Evolutionary conservation across 331 rosid genomes (phyloP).

Genomic region (Cydonia oblonga): DNA sequence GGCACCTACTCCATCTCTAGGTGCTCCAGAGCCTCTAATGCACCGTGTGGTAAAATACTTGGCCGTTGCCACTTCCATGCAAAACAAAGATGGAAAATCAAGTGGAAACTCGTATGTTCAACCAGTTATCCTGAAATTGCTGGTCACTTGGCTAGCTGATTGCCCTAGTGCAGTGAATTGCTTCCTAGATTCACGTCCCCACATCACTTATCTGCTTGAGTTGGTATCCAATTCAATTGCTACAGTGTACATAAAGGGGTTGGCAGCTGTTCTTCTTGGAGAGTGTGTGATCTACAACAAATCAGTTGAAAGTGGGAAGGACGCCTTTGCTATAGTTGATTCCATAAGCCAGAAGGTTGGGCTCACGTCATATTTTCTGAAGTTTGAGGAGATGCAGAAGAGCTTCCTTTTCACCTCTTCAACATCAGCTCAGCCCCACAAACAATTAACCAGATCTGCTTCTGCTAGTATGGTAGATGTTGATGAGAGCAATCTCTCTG

Average conservation of each 20-base stretch:
- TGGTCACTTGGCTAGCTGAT: constrained; percentile 74
- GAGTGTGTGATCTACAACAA: constrained; percentile 85
- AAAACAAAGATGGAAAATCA: constrained; percentile 62
- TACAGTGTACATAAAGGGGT: constrained; percentile 62
- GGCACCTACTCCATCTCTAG: constrained; percentile 63
- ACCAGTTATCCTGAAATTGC: constrained; percentile 63
- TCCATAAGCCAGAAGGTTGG: constrained; percentile 75
- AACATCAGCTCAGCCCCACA: constrained; percentile 35
- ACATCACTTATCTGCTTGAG: constrained; percentile 81
- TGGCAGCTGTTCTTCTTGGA: constrained; percentile 77
- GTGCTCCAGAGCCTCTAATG: constrained; percentile 71
- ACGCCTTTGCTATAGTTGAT: constrained; percentile 69
- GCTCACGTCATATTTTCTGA: constrained; percentile 65
- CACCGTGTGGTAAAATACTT: constrained; percentile 77
- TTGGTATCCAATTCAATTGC: constrained; percentile 57
- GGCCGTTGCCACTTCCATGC: constrained; percentile 78
- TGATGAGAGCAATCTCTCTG: constrained; percentile 36
- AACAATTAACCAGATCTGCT: constrained; percentile 66
- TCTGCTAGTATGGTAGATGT: constrained; percentile 79
- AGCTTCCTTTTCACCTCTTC: constrained; percentile 45
- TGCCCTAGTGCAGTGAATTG: constrained; percentile 76
- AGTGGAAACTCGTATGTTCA: constrained; percentile 46
- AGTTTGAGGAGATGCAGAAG: constrained; percentile 77
- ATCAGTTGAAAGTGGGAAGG: constrained; percentile 53
- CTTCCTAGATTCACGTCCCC: constrained; percentile 86